phyloP scores from a whole-genome alignment of 2,329 filamentous ascomycete genomes.

The Fusarium concolor region DNA sequence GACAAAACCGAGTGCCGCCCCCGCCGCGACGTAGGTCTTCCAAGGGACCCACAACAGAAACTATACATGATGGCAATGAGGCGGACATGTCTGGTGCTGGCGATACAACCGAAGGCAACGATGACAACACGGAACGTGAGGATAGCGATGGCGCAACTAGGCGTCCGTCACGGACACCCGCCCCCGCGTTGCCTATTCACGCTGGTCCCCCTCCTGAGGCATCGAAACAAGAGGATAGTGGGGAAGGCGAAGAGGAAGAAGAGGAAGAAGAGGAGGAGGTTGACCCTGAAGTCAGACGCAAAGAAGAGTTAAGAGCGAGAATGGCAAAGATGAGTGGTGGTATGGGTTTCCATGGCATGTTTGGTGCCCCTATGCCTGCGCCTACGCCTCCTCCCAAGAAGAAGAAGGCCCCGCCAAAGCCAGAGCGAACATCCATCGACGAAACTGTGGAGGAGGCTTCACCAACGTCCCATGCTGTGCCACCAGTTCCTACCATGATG shows the following conservation, averaged over 20 bases:
- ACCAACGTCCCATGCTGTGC: constrained; percentile 57
- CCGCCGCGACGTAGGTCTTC: constrained; percentile 66
- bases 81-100: constrained; percentile 74
- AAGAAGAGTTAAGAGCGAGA: constrained; percentile 88
- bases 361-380: constrained; percentile 77
- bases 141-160: constrained; percentile 74
- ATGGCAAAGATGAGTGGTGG: constrained; percentile 99
- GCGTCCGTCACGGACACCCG: constrained; percentile 54
- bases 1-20: constrained; percentile 53
- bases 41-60: constrained; percentile 56
- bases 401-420: constrained; percentile 61
- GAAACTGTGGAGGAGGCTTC: constrained; percentile 59
- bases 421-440: constrained; percentile 57
- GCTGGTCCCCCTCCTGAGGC: constrained; percentile 35
- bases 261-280: constrained; percentile 87
- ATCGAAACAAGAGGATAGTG: constrained; percentile 62
- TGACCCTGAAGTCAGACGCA: constrained; percentile 86
- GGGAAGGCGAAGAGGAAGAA: constrained; percentile 72
- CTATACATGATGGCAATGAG: constrained; percentile 70
- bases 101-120: constrained; percentile 71
- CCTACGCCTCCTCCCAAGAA: constrained; percentile 64
- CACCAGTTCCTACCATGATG: constrained; percentile 70
- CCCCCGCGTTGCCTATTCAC: constrained; percentile 51
- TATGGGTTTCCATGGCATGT: constrained; percentile 97
- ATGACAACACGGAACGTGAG: constrained; percentile 75